Base-by-base conservation (phyloP, 73 alveolate species). In the Halteria grandinella region DNA sequence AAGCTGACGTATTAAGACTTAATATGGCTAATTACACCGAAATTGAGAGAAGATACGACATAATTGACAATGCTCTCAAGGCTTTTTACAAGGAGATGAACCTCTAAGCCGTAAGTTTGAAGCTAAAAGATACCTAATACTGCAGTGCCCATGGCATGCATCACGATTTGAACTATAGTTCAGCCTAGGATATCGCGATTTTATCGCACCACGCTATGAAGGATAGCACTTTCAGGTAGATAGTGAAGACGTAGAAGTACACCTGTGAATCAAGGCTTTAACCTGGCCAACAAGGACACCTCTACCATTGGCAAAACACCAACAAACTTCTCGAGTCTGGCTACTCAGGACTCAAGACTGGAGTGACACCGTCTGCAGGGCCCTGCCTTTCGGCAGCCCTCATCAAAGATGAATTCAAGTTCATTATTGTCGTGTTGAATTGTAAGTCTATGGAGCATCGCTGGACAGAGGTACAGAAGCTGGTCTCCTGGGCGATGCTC, bases 291-390 rank as follows among this genome's bases (percentile, higher is more conserved):
- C 47, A 5, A 7, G 47, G 47, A 11, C 47, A 36, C 47, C 5
- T 86, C 34, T 82, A 86, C 58, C 54, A 49, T n/a, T 93, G 98
- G 98, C 51, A 63, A 53, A 93, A 93, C 62, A 93, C 98, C 7
- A 89, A 93, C 75, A 55, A 91, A 41, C 79, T 93, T 10, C 85
- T 93, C 17, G 70, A 55, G 43, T 82, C 60, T 66, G 88, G 72
- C 23, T 86, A 54, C 57, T 41, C 55, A 0, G 98, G 98, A 23
- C 59, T 93, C 6, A 93, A 93, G 55, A 93, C 98, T 0, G 98
- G 98, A 24, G 71, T 82, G 21, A 93, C 98, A n/a, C 92, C 89
- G 27, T 66, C 91, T 48, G 98, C 98, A 15, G 98, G 98, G 14
- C 96, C 98, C 21, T 93, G 98, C 69, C 52, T 93, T 7, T 82